These are phyloP conservation scores for Cercospora sp. DNA, from an alignment of 2,329 filamentous ascomycete species.

Conservation along the genomic window DNA sequence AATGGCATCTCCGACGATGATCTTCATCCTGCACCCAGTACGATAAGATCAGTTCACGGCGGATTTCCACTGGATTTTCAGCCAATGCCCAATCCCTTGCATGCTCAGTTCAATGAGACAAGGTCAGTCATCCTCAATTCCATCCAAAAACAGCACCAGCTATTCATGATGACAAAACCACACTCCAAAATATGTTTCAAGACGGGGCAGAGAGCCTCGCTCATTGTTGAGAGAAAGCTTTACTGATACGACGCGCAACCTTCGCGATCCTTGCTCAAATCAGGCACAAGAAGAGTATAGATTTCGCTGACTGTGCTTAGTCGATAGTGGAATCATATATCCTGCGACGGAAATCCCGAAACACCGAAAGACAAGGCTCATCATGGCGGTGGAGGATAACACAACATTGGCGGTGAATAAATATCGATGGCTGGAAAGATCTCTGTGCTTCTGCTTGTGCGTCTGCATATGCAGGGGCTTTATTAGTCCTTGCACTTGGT, in stretches of 20 bases:
- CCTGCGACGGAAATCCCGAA: neutral
- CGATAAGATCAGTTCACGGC: too few species aligned
- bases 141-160: neutral
- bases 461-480: neutral
- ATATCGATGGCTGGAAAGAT: neutral
- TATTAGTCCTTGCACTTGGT: neutral
- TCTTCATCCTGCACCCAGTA: too few species aligned
- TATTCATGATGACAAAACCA: slow-evolving; percentile 32
- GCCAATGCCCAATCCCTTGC: neutral
- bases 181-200: slow-evolving; percentile 38
- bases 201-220: slow-evolving; percentile 35
- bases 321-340: neutral
- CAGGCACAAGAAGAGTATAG: neutral
- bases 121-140: slow-evolving; percentile 17
- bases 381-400: neutral
- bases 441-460: neutral
- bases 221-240: slow-evolving; percentile 16
- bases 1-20: too few species aligned
- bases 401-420: neutral
- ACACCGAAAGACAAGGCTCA: neutral
- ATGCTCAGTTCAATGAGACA: neutral
- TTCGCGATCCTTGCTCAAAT: neutral
- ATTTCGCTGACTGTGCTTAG: neutral
- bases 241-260: neutral
- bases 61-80: too few species aligned